Conservation (phyloP, 2,329 filamentous ascomycete genomes). For the Penicillium italicum region DNA sequence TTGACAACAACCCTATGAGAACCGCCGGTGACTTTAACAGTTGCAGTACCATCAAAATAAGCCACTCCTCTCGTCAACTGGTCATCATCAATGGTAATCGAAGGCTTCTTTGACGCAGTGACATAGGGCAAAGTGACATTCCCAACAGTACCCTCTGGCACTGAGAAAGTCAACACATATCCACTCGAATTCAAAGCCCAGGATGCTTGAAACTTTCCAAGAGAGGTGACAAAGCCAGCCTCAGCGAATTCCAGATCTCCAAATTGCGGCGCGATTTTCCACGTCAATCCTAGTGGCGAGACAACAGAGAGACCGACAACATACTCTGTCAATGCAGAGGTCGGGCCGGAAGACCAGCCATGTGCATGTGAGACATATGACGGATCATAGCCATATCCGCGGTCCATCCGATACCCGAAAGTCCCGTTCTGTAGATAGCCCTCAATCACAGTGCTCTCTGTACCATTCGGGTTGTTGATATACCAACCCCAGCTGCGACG, state of each 20-base stretch:
- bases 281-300: conserved; percentile 39
- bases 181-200: conserved; percentile 17
- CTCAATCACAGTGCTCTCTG: conserved; percentile 57
- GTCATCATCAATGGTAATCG: conserved; percentile 24
- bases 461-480: conserved; percentile 55
- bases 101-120: conserved; percentile 18
- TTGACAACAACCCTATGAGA: conserved; percentile 22
- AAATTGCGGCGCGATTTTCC: conserved; percentile 46
- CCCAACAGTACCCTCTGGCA: conserved; percentile 22
- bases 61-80: conserved; percentile 16
- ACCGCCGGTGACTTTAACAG: conserved; percentile 20
- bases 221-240: conserved; percentile 46
- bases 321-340: conserved; percentile 44
- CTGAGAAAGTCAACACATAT: conserved; percentile 24
- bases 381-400: conserved; percentile 51
- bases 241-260: conserved; percentile 44
- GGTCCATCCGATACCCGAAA: conserved; percentile 54
- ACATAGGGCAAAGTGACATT: conserved; percentile 25
- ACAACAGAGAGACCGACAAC: conserved; percentile 45
- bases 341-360: conserved; percentile 45
- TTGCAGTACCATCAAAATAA: conserved; percentile 22
- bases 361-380: conserved; percentile 44
- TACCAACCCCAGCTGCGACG: conserved; percentile 60
- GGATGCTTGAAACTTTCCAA: conserved; percentile 41
- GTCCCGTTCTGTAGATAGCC: conserved; percentile 56